Evolutionary conservation across 768 basidiomycete genomes (phyloP), one percentile per base, ranked within the genome.

Genomic region (Xerocomellus intermedius): DNA sequence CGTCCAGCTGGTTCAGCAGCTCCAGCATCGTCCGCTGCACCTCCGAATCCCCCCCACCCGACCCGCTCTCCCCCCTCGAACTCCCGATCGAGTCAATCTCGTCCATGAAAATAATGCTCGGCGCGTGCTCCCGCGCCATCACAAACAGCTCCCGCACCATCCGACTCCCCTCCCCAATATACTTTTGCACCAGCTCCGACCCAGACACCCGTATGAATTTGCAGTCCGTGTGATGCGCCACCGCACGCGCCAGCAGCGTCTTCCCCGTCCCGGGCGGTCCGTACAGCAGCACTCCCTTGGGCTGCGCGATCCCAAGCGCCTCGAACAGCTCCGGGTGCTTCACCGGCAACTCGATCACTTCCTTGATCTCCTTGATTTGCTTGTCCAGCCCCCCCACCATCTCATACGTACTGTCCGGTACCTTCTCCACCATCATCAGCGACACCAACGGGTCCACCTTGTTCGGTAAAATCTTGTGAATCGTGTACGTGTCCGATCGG

Each of bases 361-460:
- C 96, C 74, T 98, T 97, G 75, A 98, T 96, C 68, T 98, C 95
- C 77, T 97, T 97, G 66, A 96, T 95, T 61, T 95, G 89, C 75
- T 97, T 92, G 79, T 98, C 97, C 55, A 98, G 82, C 63, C 96
- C 96, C 21, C 97, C 97, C 57, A 99, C 96, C 95, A 98, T 98
- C 74, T 98, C 97, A 75, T 99, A 99, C 30, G 97, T 98, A 73
- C 91, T 94, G 73, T 98, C 96, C 0, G 96, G 96, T 0, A 98
- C 96, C 72, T 99, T 99, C 75, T 99, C 96, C 12, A 98, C 96
- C 95, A 98, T 98, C 97, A 98, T 98, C 59, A 98, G 84, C 19
- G 94, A 97, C 30, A 98, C 95, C 38, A 98, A 86, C 5, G 97
- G 96, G 73, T 98, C 97, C 64, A 98, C 90, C 76, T 99, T 98